Conservation (phyloP, 352 stramenopile species). For the Phytophthora agathidicida region DNA sequence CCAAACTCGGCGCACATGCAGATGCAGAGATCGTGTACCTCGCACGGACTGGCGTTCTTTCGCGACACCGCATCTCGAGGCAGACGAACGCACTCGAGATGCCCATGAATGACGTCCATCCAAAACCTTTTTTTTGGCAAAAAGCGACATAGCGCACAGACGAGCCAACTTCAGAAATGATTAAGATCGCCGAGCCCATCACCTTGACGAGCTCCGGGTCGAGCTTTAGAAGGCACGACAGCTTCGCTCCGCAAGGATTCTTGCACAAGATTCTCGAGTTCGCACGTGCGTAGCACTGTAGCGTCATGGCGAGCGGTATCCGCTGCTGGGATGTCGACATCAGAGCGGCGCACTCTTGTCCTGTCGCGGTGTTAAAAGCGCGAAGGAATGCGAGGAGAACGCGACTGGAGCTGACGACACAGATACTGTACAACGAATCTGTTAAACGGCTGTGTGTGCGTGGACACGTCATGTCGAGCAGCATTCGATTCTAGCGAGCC, state of each 20-base stretch:
- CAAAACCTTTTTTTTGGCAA: too few species aligned
- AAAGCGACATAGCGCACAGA: constrained; percentile 6
- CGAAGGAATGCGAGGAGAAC: neutral
- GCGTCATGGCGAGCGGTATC: constrained; percentile 3
- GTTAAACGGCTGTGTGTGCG: constrained; percentile 16
- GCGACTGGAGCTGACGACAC: neutral
- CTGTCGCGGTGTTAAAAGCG: constrained; percentile 1
- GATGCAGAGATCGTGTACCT: too few species aligned
- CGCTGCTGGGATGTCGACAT: neutral
- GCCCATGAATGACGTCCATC: too few species aligned
- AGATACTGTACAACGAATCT: neutral
- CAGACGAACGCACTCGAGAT: too few species aligned
- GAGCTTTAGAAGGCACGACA: constrained; percentile 23
- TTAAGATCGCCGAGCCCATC: constrained; percentile 18
- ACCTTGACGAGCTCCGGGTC: constrained; percentile 6
- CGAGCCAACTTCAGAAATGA: constrained; percentile 33
- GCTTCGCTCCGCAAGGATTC: neutral
- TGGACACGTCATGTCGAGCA: constrained; percentile 11
- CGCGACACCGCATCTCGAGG: neutral
- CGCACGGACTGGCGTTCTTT: constrained; percentile 8
- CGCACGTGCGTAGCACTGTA: neutral
- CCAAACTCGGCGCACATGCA: neutral
- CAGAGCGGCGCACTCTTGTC: too few species aligned
- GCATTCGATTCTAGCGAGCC: neutral
- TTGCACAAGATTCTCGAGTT: neutral